A percentile compares a stretch with the other conserved stretches of the same genome.
phyloP scores from a whole-genome alignment of 345 rosid species.

The Camelina hispida region DNA sequence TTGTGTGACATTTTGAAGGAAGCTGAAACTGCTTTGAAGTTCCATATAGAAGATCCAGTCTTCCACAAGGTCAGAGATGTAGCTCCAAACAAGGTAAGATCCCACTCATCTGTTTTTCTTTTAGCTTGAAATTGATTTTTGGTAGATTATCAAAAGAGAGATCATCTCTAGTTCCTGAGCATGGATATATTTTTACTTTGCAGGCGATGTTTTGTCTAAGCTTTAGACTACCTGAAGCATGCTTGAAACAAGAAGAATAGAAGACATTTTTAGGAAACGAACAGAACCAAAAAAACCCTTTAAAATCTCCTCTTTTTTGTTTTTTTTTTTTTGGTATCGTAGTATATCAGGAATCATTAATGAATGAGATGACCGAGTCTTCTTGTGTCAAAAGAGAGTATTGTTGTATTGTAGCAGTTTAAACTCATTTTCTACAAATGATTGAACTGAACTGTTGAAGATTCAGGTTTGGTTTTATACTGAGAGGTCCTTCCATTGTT shows the following conservation, averaged over 20 bases:
- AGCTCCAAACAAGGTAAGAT: constrained; percentile 92
- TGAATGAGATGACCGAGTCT: constrained; percentile 9
- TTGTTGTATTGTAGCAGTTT: background rate
- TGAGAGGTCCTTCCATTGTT: background rate
- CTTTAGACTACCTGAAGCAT: constrained; percentile 85
- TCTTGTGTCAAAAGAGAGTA: background rate
- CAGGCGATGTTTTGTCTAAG: constrained; percentile 98
- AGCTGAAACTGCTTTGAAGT: constrained; percentile 73
- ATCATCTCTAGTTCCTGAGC: constrained; percentile 1
- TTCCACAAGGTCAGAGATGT: constrained; percentile 95
- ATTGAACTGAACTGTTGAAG: background rate
- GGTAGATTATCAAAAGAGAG: background rate
- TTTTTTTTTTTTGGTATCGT: background rate
- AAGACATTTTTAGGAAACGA: background rate
- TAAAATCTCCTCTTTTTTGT: background rate
- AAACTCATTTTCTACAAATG: background rate
- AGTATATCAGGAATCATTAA: background rate
- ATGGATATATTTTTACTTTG: background rate
- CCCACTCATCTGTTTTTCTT: background rate
- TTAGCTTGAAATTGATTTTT: no score
- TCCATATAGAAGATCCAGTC: constrained; percentile 57
- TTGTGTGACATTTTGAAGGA: constrained; percentile 50
- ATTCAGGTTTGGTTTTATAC: background rate
- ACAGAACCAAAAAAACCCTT: background rate
- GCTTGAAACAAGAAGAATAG: constrained; percentile 54